Evolutionary conservation across 1,284 basidiomycete genomes (phyloP), one percentile per base, ranked within the genome.

Genomic region (Microbotryum scabiosae): DNA sequence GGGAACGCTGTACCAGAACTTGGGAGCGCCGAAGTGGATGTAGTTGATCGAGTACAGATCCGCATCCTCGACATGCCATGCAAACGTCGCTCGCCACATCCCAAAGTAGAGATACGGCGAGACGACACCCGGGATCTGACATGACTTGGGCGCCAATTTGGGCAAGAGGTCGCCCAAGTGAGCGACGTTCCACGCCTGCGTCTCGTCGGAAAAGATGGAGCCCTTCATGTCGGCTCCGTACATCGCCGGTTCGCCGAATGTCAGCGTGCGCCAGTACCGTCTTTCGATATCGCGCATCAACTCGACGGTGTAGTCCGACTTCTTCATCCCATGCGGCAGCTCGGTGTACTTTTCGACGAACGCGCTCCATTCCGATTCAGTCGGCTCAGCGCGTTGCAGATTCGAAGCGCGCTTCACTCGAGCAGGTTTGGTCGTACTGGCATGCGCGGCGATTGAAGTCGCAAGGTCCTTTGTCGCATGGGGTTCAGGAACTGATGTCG

Each of bases 31-130:
- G 73, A 97, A 98, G 76, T 99, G 94, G 64, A 99, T 92, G 73
- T 96, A 97, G 76, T 97, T 98, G 79, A 98, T 98, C 59, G 90
- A 94, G 77, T 94, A 96, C 4, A 98, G 81, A 73, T 97, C 94
- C 23, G 69, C 70, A 56, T 82, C 83, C 71, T 98, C 94, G 52
- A 98, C 94, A 71, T 98, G 94, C 96, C 96, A 99, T 0, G 94
- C 91, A 75, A 98, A 96, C 0, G 91, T 93, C 18, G 96, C 94
- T 56, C 91, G 82, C 94, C 94, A 99, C 91, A 97, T 97, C 67
- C 94, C 94, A 75, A 96, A 97, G 76, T 98, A 98, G 5, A 98
- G 82, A 74, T 98, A 98, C 0, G 94, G 94, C 1, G 91, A 88
- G 72, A 97, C 98, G 56, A 99, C 94, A 30, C 94, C 94, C 0